These are phyloP conservation scores for Cyberlindnera bimundalis DNA, from an alignment of 805 yeast genomes.

Conservation along the genomic window DNA sequence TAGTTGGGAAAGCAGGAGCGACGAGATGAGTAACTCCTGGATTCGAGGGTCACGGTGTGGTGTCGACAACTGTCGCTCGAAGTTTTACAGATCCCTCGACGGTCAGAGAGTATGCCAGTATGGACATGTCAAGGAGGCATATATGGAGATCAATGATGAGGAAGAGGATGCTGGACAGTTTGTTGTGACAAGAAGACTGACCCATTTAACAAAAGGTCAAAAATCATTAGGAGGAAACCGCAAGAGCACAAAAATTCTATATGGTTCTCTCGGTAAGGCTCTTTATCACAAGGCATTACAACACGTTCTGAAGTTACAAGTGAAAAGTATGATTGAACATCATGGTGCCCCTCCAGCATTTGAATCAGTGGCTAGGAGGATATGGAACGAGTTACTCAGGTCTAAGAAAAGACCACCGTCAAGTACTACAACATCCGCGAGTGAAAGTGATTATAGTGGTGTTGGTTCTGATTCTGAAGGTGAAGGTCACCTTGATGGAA, in stretches of 20 bases:
- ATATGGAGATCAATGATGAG: constrained; percentile 75
- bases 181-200: constrained; percentile 50
- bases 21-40: constrained; percentile 24
- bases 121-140: constrained; percentile 87
- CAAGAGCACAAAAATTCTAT: constrained; percentile 28
- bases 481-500: background rate
- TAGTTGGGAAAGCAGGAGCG: no score
- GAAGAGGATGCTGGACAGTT: constrained; percentile 56
- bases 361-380: constrained; percentile 33
- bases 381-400: constrained; percentile 30
- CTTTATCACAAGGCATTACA: constrained; percentile 49
- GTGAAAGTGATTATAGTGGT: constrained; percentile 4
- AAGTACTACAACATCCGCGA: background rate
- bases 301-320: constrained; percentile 46
- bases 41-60: constrained; percentile 84
- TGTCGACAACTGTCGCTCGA: constrained; percentile 81
- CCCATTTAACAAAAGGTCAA: constrained; percentile 32
- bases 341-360: constrained; percentile 30
- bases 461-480: constrained; percentile 1
- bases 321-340: constrained; percentile 35
- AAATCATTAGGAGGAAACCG: constrained; percentile 6
- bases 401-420: background rate
- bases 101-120: constrained; percentile 84
- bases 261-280: constrained; percentile 46
- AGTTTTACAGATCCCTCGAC: constrained; percentile 64